Base-by-base conservation (phyloP, 2,329 filamentous ascomycete species). In the Arthrobotrys sphaeroides region DNA sequence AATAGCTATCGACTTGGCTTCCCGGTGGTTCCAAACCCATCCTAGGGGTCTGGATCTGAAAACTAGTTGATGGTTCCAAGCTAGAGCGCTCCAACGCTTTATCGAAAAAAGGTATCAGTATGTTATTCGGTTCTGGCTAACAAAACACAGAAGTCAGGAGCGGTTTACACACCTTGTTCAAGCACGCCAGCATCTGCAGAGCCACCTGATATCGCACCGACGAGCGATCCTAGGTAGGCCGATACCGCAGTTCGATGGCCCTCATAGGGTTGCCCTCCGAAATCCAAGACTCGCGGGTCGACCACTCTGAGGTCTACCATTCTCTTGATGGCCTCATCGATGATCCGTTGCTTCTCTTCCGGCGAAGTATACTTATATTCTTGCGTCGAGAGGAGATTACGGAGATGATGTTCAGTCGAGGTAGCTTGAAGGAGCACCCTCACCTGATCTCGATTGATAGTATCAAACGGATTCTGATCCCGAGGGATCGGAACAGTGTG, bases 391-490 rank as follows among this genome's bases (percentile, higher is more conserved):
- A 74, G 70, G 9, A 67, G 24, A 26, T 68, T 65, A 18, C 70
- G 61, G 26, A 74, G 60, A 20, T 74, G 70, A 18, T 68, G 53
- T 24, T 74, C 70, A 1, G 62, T 74, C 6, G 70, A 74, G 3
- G 70, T 74, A 5, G 70, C 70, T 24, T 74, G 70, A 28, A 74
- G 70, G 5, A 74, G 55, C 62, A 74, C 68, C 22, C 42, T 53
- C n/a, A 74, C 53, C 16, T 74, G 40, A 1, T 73, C 60, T 24
- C 59, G 38, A 22, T 66, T 73, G 40, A 42, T 66, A 9, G 64
- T 33, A 16, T 61, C 68, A 22, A 74, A 66, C 13, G 66, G 55
- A 5, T 31, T 43, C 12, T 49, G 51, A 18, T 62, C 47, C 26
- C 57, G 51, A 6, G 62, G 22, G 12, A 40, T 28, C n/a, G 70